Evolutionary conservation across 371 early-diverging fungal genomes (phyloP), one percentile per base, ranked within the genome.

Genomic region (Mucor plumbeus): DNA sequence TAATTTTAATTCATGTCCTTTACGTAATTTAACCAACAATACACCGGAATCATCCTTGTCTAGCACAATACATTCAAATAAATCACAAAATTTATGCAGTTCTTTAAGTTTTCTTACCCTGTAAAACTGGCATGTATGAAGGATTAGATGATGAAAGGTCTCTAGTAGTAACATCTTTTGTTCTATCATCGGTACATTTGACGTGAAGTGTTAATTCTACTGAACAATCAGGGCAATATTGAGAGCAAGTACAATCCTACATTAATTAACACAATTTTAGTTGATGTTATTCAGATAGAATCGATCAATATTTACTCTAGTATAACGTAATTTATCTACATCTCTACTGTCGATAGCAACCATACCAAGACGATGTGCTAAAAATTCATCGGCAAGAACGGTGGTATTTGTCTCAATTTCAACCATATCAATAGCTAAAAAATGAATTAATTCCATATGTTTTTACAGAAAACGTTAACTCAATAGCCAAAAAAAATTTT

Each of bases 361-460:
- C 80, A 99, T 88, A 43, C 99, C 99, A 61, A 99, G 87, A 53
- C 99, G 89, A 81, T 99, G 99, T 7, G 99, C 96, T 68, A 99
- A 84, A 75, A 97, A 97, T 79, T 99, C 99, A 83, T 99, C 99
- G 10, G 98, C 93, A 31, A 99, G 87, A 4, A 98, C 97, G 0
- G 98, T 94, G 47, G 96, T 93, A 83, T 99, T 99, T 19, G 89
- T 87, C 63, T 94, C 92, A 68, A 99, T 91, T 78, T 97, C 93
- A 15, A 99, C 98, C 83, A 98, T 88, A 71, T 99, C 99, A 61
- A 99, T 98, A n/a, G 99, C 99, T 85, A 75, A 19, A 19, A 61
- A 53, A 50, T 14, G 5, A 44, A 7, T 15, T 14, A 33, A 17
- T 55, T 40, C 40, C 31, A 19, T 36, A 19, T 39, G n/a, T 36